Evolutionary conservation across 169 alveolate species (phyloP).

Genomic region (Theileria sp.): DNA sequence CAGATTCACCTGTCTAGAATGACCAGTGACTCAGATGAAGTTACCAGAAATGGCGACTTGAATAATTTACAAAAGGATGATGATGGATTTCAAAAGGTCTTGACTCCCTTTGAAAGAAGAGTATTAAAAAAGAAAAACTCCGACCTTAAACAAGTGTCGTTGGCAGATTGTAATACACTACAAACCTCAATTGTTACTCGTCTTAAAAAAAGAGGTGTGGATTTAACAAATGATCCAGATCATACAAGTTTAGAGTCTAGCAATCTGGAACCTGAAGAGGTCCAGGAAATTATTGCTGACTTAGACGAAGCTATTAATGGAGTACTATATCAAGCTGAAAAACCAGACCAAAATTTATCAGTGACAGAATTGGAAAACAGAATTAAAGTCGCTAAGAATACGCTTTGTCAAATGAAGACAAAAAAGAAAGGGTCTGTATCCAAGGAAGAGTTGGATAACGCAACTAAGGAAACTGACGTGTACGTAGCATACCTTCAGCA

Average conservation of each 20-base stretch:
- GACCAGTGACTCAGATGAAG: slow-evolving; percentile 9
- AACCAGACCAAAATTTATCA: slow-evolving; percentile 34
- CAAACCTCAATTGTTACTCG: slow-evolving; percentile 24
- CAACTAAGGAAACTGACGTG: slow-evolving; percentile 35
- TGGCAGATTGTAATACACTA: slow-evolving; percentile 21
- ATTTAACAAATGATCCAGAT: slow-evolving; percentile 6
- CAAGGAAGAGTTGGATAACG: slow-evolving; percentile 35
- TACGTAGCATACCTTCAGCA: slow-evolving; percentile 39
- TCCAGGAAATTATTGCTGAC: slow-evolving; percentile 15
- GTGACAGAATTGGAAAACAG: slow-evolving; percentile 43
- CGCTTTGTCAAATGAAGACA: slow-evolving; percentile 31
- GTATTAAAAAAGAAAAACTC: slow-evolving; percentile 34
- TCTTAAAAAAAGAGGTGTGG: slow-evolving; percentile 33
- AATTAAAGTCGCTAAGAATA: slow-evolving; percentile 31
- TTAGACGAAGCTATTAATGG: slow-evolving; percentile 32
- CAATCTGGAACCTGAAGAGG: slow-evolving; percentile 23
- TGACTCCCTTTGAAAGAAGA: slow-evolving; percentile 48
- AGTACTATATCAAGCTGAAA: slow-evolving; percentile 15
- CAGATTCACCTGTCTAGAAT: slow-evolving; percentile 3
- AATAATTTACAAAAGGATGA: slow-evolving; percentile 10
- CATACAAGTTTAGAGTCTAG: slow-evolving; percentile 6
- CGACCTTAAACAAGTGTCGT: slow-evolving; percentile 11
- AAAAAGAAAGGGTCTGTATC: slow-evolving; percentile 4
- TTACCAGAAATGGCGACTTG: slow-evolving; percentile 1
- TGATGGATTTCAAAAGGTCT: slow-evolving; percentile 56